phyloP scores from a whole-genome alignment of 495 filamentous ascomycete species.

The Tuber borchii region DNA sequence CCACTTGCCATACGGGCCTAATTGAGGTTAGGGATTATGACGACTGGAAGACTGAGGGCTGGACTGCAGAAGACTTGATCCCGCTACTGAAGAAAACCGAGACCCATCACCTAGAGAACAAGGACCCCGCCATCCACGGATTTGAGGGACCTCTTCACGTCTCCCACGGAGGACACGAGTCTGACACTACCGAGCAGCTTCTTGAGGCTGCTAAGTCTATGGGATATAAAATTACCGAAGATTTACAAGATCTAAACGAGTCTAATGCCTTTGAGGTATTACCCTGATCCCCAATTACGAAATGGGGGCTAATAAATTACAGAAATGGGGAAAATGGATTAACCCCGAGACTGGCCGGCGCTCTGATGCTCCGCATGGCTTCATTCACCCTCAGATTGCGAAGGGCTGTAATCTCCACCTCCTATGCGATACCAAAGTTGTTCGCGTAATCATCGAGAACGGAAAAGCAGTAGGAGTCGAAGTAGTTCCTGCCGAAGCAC shows the following conservation, averaged over 20 bases:
- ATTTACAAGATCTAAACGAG: constrained; percentile 46
- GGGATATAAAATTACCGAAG: constrained; percentile 47
- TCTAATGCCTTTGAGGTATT: constrained; percentile 44
- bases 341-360: constrained; percentile 42
- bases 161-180: constrained; percentile 44
- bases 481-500: constrained; percentile 30
- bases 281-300: not conserved
- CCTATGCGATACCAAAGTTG: constrained; percentile 49
- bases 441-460: constrained; percentile 51
- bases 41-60: constrained; percentile 50
- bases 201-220: constrained; percentile 44
- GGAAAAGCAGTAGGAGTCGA: constrained; percentile 48
- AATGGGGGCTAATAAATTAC: constrained; percentile 11
- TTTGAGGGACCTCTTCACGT: constrained; percentile 50
- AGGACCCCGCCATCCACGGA: constrained; percentile 46
- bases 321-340: constrained; percentile 41
- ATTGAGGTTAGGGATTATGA: constrained; percentile 46
- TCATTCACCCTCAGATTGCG: constrained; percentile 43
- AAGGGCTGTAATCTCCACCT: constrained; percentile 50
- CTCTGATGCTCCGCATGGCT: constrained; percentile 43
- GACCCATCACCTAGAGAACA: constrained; percentile 16
- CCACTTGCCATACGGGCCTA: not conserved
- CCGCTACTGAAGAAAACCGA: constrained; percentile 54
- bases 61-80: constrained; percentile 50
- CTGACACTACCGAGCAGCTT: constrained; percentile 43